These are phyloP conservation scores for Penicillium crystallinum DNA, from an alignment of 495 filamentous ascomycete genomes.

Conservation along the genomic window DNA sequence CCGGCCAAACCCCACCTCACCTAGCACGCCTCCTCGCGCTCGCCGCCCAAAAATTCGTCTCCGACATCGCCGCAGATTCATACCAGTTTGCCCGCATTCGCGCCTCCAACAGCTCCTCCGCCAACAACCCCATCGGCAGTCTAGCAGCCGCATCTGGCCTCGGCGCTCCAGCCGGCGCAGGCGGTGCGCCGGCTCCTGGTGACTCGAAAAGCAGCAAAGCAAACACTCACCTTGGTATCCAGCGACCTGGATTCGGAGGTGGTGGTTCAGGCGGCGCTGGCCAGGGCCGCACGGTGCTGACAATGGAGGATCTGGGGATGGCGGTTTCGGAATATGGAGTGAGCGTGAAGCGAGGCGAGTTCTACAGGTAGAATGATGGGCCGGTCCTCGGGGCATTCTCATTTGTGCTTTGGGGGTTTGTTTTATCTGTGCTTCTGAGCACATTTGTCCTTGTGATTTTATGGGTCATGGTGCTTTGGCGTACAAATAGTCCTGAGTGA, in stretches of 20 bases:
- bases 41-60: conserved; percentile 96
- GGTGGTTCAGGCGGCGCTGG: conserved; percentile 81
- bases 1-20: conserved; percentile 77
- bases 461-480: conserved; percentile 8
- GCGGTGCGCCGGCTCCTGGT: conserved; percentile 41
- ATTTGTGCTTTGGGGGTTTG: not conserved
- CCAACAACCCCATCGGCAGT: conserved; percentile 82
- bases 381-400: not conserved
- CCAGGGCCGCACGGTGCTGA: conserved; percentile 88
- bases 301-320: conserved; percentile 98
- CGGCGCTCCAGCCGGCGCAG: conserved; percentile 53
- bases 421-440: not conserved
- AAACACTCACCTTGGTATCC: conserved; percentile 70
- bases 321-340: conserved; percentile 96
- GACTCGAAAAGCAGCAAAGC: conserved; percentile 60
- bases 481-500: conserved; percentile 14
- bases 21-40: conserved; percentile 91
- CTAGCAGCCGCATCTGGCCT: conserved; percentile 74
- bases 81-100: conserved; percentile 97
- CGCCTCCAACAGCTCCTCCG: conserved; percentile 76
- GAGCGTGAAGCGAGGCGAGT: conserved; percentile 94
- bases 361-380: conserved; percentile 65
- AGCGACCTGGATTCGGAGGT: conserved; percentile 86
- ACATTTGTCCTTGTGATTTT: conserved; percentile 2
- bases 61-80: conserved; percentile 93